Evolutionary conservation across 2,329 filamentous ascomycete genomes (phyloP), one percentile per base, ranked within the genome.

Genomic region (Aspergillus pseudonomiae): DNA sequence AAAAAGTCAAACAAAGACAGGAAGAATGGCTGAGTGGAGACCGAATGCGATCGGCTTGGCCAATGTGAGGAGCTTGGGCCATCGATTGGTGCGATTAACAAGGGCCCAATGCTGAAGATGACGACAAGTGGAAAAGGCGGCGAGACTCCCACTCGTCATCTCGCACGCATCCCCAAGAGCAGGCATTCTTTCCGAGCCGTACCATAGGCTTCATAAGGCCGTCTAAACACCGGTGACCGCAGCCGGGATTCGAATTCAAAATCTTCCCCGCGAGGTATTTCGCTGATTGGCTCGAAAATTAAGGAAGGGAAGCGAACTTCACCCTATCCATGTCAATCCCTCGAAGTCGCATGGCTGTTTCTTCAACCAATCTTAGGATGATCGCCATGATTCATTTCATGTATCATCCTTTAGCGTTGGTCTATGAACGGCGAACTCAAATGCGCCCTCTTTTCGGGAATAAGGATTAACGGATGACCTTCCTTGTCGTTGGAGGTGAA

Each of bases 11-110:
- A 41, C 53, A 58, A 45, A 61, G 36, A 57, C 9, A n/a, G 54
- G 43, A 46, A 36, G 52, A 46, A 32, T 34, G 16, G 48, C 26
- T 43, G 28, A 30, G 50, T 56, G 57, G 65, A 67, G 69, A 69
- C 66, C 64, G 68, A 71, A 70, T 67, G 68, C 67, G 70, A 75
- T 74, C 71, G 68, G 67, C 72, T 68, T 70, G 64, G 66, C 67
- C 65, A 71, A 60, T 65, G 63, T 59, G 45, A 71, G 71, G 66
- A 75, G 74, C 73, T 76, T 74, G 71, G 73, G 66, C 75, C 72
- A 76, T 61, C 61, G 50, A 70, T 70, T 67, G 64, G 63, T 63
- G 63, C 60, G 61, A 67, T 61, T 61, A 60, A 55, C 58, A 63
- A 58, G 59, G 43, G 63, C 54, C 62, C 63, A 66, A 62, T 59